These are phyloP conservation scores for Amanita pallidorosea DNA, from an alignment of 768 basidiomycete genomes.

Conservation along the genomic window DNA sequence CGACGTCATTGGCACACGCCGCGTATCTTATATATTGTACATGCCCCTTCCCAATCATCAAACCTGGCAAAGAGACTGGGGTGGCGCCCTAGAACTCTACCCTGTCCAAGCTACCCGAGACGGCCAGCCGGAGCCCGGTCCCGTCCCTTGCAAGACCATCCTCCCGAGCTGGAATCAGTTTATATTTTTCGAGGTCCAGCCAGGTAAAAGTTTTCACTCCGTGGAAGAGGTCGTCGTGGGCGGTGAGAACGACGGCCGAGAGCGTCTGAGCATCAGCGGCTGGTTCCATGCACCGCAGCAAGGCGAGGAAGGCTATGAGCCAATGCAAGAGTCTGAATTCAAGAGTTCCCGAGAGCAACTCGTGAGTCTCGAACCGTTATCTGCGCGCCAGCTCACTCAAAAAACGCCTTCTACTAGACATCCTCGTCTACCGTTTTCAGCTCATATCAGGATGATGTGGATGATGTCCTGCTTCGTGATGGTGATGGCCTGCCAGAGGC, in stretches of 20 bases:
- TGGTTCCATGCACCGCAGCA: slow-evolving; percentile 95
- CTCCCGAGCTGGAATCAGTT: slow-evolving; percentile 87
- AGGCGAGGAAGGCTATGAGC: slow-evolving; percentile 79
- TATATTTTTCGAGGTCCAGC: slow-evolving; percentile 86
- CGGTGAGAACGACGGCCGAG: slow-evolving; percentile 53
- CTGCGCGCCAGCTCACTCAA: slow-evolving; percentile 1
- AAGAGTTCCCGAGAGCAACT: slow-evolving; percentile 91
- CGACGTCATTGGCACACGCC: slow-evolving; percentile 91
- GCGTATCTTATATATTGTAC: slow-evolving; percentile 95
- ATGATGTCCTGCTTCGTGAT: slow-evolving; percentile 14
- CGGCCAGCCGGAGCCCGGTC: slow-evolving; percentile 59
- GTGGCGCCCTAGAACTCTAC: slow-evolving; percentile 91
- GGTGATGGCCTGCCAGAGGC: slow-evolving; percentile 39
- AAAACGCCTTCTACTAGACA: slow-evolving; percentile 30
- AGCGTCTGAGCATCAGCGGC: slow-evolving; percentile 83
- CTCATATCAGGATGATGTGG: slow-evolving; percentile 30
- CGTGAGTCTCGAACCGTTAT: slow-evolving; percentile 36
- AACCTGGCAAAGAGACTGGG: slow-evolving; percentile 83
- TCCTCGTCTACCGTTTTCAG: slow-evolving; percentile 54
- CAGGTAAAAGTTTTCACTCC: slow-evolving; percentile 90
- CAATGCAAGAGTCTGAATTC: slow-evolving; percentile 32
- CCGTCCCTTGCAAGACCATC: slow-evolving; percentile 53
- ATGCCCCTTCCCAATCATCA: slow-evolving; percentile 71
- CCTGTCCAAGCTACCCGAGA: slow-evolving; percentile 53
- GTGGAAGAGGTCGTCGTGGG: slow-evolving; percentile 94